A percentile compares a stretch with the other conserved stretches of the same genome.
These are phyloP conservation scores for Lachancea quebecensis DNA, from an alignment of 805 yeast genomes.

Conservation along the genomic window DNA sequence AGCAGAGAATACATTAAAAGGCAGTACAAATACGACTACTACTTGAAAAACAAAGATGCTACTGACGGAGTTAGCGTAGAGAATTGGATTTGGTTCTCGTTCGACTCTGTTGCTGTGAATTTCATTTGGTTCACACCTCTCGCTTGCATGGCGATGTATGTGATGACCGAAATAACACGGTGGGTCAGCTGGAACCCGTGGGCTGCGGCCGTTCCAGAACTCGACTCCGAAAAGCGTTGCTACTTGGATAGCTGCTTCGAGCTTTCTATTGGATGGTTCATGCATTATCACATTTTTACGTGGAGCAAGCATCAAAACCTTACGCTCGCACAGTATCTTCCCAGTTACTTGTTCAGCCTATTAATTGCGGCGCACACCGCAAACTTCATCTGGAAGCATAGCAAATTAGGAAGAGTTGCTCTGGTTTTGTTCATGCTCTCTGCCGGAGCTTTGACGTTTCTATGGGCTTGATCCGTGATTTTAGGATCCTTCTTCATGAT, in stretches of 20 bases:
- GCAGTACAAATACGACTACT: slow-evolving; percentile 18
- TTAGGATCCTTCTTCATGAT: background rate
- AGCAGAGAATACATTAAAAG: slow-evolving; percentile 12
- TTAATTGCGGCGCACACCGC: slow-evolving; percentile 9
- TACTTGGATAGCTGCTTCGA: slow-evolving; percentile 17
- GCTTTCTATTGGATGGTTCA: slow-evolving; percentile 24
- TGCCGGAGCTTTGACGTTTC: background rate
- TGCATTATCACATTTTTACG: slow-evolving; percentile 22
- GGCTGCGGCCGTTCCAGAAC: background rate
- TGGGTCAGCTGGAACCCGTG: slow-evolving; percentile 17
- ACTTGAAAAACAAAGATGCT: slow-evolving; percentile 11
- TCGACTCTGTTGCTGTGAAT: slow-evolving; percentile 4
- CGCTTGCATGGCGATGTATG: slow-evolving; percentile 9
- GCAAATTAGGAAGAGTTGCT: background rate
- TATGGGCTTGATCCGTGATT: background rate
- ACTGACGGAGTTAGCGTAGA: slow-evolving; percentile 7
- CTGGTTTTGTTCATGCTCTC: background rate
- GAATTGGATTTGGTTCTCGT: slow-evolving; percentile 18
- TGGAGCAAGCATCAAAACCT: slow-evolving; percentile 16
- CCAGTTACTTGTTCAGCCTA: slow-evolving; percentile 16
- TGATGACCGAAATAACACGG: slow-evolving; percentile 2
- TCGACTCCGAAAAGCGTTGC: background rate
- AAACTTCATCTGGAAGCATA: slow-evolving; percentile 7
- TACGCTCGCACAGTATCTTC: slow-evolving; percentile 17
- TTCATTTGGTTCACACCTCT: slow-evolving; percentile 18